Percentiles rank a stretch among this genome's conserved stretches.
These are phyloP conservation scores for Copromyces sp. DNA, from an alignment of 495 filamentous ascomycete genomes.

Conservation along the genomic window DNA sequence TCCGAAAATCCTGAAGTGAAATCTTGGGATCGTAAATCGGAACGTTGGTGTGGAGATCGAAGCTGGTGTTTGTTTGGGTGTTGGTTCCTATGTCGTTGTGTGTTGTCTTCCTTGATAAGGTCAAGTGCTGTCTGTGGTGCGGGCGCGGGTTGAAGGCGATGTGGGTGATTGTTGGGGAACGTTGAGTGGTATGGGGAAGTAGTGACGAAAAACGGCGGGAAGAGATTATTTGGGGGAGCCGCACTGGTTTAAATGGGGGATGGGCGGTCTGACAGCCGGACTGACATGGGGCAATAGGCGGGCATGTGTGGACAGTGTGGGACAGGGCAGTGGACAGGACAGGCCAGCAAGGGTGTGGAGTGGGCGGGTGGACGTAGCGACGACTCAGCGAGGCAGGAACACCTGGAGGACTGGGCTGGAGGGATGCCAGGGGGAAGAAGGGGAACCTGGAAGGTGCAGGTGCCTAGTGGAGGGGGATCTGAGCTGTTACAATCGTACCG, in stretches of 20 bases:
- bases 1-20: neutral
- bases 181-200: constrained; percentile 23
- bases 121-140: constrained; percentile 5
- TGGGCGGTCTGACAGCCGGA: constrained; percentile 16
- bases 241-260: constrained; percentile 28
- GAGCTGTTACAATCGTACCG: neutral
- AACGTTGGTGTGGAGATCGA: constrained; percentile 1
- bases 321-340: constrained; percentile 1
- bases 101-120: neutral
- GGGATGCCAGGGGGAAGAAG: constrained; percentile 11
- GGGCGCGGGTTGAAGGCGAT: constrained; percentile 5
- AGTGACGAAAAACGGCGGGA: constrained; percentile 13
- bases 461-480: constrained; percentile 7
- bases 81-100: neutral
- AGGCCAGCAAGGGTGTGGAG: constrained; percentile 2
- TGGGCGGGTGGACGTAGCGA: constrained; percentile 7
- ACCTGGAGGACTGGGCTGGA: constrained; percentile 2
- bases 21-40: neutral
- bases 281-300: constrained; percentile 4
- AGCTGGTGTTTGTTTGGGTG: neutral
- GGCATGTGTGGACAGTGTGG: constrained; percentile 14
- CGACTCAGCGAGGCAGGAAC: constrained; percentile 21
- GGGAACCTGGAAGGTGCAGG: constrained; percentile 6
- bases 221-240: constrained; percentile 21
- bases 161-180: constrained; percentile 16